These are phyloP conservation scores for Brettanomyces custersianus DNA, from an alignment of 805 yeast species.

Conservation along the genomic window DNA sequence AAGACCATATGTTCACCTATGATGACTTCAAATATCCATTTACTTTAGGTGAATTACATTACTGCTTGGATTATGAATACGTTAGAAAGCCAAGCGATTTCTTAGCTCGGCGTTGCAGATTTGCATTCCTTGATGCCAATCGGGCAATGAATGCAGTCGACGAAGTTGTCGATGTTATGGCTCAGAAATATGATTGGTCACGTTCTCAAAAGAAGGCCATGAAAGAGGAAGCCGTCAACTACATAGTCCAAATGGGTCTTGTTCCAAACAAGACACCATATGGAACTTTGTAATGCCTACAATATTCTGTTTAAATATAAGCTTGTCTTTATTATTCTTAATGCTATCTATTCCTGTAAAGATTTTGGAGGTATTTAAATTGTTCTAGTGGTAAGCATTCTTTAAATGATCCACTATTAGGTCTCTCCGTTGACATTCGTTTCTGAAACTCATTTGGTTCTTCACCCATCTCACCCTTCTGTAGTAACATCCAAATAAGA, in stretches of 20 bases:
- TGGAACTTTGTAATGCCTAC: conserved; percentile 7
- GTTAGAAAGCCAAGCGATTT: conserved; percentile 84
- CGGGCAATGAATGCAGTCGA: conserved; percentile 77
- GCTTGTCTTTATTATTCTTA: neutral
- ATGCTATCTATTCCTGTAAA: neutral
- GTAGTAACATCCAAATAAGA: conserved; percentile 42
- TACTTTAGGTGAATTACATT: conserved; percentile 83
- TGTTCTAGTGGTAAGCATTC: conserved; percentile 37
- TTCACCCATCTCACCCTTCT: conserved; percentile 44
- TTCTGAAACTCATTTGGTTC: conserved; percentile 46
- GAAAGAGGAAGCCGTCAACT: conserved; percentile 41
- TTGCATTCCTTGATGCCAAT: conserved; percentile 83
- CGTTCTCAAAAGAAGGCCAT: conserved; percentile 45
- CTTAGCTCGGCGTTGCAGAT: conserved; percentile 86
- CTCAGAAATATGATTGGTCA: conserved; percentile 69
- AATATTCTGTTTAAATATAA: neutral
- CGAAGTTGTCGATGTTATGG: conserved; percentile 81
- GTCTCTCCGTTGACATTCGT: conserved; percentile 35
- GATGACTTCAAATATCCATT: conserved; percentile 69
- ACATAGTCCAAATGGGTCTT: conserved; percentile 56
- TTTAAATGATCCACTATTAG: conserved; percentile 33
- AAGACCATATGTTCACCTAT: conserved; percentile 17
- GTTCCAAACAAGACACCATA: conserved; percentile 18
- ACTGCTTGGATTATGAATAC: conserved; percentile 75
- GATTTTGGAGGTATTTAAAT: conserved; percentile 24